phyloP scores from a whole-genome alignment of 257 asterid species.

The Solanum stenotomum region DNA sequence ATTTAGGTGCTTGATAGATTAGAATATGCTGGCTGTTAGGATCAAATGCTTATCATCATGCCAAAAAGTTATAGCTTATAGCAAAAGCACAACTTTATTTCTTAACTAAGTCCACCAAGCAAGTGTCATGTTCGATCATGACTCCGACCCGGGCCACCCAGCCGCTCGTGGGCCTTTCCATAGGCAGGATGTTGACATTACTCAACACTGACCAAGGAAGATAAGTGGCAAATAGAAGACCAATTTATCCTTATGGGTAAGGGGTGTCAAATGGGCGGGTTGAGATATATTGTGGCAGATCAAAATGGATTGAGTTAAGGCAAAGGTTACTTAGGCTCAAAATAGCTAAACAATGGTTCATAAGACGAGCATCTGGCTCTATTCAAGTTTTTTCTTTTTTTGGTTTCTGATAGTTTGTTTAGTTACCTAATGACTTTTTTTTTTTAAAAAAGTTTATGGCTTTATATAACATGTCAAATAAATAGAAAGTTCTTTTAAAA shows the following conservation, averaged over 20 bases:
- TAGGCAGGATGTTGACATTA: too few species aligned
- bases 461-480: background rate
- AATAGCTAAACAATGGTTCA: background rate
- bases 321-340: background rate
- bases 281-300: background rate
- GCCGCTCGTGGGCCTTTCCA: too few species aligned
- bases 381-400: background rate
- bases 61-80: background rate
- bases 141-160: too few species aligned
- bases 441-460: background rate
- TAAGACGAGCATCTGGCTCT: background rate
- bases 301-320: background rate
- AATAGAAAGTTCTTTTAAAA: background rate
- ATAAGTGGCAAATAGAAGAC: background rate
- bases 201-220: too few species aligned
- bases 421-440: background rate
- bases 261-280: background rate
- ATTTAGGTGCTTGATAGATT: background rate
- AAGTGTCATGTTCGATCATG: too few species aligned
- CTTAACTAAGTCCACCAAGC: background rate
- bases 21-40: background rate
- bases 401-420: background rate
- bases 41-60: background rate
- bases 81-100: background rate
- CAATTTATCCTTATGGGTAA: background rate